Evolutionary conservation across 345 rosid genomes (phyloP).

Genomic region (Gynandropsis gynandra): DNA sequence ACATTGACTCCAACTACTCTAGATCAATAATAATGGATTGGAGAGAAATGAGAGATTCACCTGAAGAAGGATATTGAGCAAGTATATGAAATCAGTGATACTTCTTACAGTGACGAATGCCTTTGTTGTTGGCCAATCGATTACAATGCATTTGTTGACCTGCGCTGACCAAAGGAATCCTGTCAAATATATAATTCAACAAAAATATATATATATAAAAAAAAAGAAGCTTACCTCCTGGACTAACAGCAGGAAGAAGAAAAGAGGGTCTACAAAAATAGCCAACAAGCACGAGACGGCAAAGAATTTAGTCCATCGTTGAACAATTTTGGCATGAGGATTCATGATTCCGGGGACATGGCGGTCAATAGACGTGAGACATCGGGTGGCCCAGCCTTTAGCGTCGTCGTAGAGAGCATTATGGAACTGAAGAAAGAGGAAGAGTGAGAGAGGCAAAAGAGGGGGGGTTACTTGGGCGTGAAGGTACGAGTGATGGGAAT

Average conservation of each 20-base stretch:
- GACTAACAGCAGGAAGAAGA: conserved; percentile 60
- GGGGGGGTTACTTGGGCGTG: not conserved
- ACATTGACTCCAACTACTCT: no score
- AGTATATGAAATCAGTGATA: conserved; percentile 56
- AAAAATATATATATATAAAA: not conserved
- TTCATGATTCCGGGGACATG: conserved; percentile 63
- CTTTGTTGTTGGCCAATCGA: conserved; percentile 40
- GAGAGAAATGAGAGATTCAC: conserved; percentile 27
- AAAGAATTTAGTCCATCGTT: conserved; percentile 62
- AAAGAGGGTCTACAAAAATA: conserved; percentile 72
- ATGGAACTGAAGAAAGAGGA: conserved; percentile 43
- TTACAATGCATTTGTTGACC: conserved; percentile 46
- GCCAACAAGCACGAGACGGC: conserved; percentile 67
- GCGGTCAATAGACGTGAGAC: conserved; percentile 27
- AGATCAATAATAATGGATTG: conserved; percentile 13
- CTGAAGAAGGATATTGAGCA: conserved; percentile 76
- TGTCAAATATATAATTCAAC: not conserved
- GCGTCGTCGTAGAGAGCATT: conserved; percentile 72
- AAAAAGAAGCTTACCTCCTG: conserved; percentile 34
- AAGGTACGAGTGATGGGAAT: conserved; percentile 15
- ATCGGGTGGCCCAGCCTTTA: conserved; percentile 69
- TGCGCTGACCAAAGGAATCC: conserved; percentile 22
- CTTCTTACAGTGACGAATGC: conserved; percentile 45
- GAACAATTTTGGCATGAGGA: conserved; percentile 64
- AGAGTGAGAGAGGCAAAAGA: not conserved